Conservation (phyloP, 2,329 filamentous ascomycete genomes). For the Pseudonectria foliicola region DNA sequence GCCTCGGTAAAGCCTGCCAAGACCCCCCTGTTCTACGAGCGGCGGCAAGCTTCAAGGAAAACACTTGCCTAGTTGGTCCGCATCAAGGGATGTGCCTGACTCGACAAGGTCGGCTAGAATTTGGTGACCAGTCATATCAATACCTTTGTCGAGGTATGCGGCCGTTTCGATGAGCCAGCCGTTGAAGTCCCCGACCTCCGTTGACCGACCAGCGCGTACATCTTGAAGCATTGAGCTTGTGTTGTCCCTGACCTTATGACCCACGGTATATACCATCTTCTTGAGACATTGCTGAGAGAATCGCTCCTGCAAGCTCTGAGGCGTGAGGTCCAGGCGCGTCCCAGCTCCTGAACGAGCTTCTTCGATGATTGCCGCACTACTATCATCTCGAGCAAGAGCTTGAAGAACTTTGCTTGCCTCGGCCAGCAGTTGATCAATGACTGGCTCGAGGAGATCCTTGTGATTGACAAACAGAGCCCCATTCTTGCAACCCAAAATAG, state of each 20-base stretch:
- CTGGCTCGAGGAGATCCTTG: conserved; percentile 39
- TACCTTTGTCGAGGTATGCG: conserved; percentile 26
- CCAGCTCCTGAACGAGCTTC: not conserved
- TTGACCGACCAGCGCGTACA: conserved; percentile 40
- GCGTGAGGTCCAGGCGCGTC: conserved; percentile 9
- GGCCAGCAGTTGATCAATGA: conserved; percentile 63
- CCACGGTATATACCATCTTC: conserved; percentile 40
- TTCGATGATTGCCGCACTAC: conserved; percentile 32
- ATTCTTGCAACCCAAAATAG: conserved; percentile 68
- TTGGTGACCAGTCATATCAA: conserved; percentile 33
- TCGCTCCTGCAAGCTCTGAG: conserved; percentile 25
- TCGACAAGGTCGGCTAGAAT: conserved; percentile 39
- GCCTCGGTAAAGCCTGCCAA: too few species aligned
- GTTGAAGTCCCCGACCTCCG: conserved; percentile 53
- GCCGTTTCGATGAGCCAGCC: conserved; percentile 49
- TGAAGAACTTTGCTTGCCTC: conserved; percentile 71
- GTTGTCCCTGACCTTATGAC: conserved; percentile 43
- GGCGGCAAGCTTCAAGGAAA: conserved; percentile 11
- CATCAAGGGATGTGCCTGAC: conserved; percentile 23
- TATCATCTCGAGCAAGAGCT: conserved; percentile 55
- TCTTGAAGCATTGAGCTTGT: conserved; percentile 59
- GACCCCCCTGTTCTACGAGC: too few species aligned
- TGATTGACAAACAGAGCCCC: conserved; percentile 63
- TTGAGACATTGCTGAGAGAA: conserved; percentile 38
- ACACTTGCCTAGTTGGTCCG: conserved; percentile 25